A percentile compares a stretch with the other conserved stretches of the same genome.
Conservation (phyloP, 1,284 basidiomycete genomes). For the Ceratobasidium sp. region DNA sequence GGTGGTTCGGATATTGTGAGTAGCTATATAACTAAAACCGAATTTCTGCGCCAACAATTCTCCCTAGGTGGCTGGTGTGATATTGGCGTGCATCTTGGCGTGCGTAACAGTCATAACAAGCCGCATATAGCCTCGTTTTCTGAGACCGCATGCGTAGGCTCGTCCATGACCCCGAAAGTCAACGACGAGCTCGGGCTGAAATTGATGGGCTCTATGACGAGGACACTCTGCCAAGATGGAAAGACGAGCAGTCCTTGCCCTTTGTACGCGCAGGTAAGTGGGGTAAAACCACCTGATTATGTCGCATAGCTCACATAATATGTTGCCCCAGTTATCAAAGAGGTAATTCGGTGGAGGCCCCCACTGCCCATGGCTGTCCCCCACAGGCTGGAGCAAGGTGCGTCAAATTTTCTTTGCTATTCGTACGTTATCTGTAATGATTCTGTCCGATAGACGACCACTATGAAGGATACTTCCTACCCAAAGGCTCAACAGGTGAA, state of each 20-base stretch:
- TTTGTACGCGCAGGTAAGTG: constrained; percentile 11
- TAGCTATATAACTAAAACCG: not conserved
- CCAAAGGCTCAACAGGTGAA: constrained; percentile 26
- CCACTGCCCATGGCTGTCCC: constrained; percentile 24
- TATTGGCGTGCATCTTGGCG: constrained; percentile 20
- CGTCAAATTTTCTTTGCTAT: not conserved
- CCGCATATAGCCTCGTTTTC: not conserved
- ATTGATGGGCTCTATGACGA: constrained; percentile 35
- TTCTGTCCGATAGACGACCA: constrained; percentile 15
- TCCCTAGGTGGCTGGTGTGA: constrained; percentile 9
- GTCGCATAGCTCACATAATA: not conserved
- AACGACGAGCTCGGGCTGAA: not conserved
- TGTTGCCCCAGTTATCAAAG: constrained; percentile 22
- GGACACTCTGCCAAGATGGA: constrained; percentile 23
- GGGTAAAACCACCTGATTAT: not conserved
- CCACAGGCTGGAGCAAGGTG: constrained; percentile 33
- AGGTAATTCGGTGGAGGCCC: constrained; percentile 26
- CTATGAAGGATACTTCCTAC: constrained; percentile 30
- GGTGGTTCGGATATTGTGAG: constrained; percentile 35
- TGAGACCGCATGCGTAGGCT: constrained; percentile 3
- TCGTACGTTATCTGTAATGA: not conserved
- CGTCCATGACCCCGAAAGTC: not conserved
- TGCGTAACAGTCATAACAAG: not conserved
- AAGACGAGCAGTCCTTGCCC: constrained; percentile 19
- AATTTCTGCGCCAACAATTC: not conserved